Conservation (phyloP, 208 protist species). For the Acanthamoeba royreba region DNA sequence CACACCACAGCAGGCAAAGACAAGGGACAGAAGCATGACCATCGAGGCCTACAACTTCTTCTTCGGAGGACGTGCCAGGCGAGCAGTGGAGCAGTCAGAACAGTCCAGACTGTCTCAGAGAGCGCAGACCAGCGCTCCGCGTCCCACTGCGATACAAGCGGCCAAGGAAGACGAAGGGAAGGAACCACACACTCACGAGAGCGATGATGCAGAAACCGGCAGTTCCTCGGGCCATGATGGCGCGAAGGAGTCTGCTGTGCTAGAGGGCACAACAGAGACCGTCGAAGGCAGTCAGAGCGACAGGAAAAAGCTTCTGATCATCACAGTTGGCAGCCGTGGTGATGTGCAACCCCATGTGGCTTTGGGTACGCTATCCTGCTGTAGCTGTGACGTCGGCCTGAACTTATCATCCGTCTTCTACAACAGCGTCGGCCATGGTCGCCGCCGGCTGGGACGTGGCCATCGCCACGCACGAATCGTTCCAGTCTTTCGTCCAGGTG, state of each 20-base stretch:
- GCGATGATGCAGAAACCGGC: no score
- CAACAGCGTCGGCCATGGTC: background rate
- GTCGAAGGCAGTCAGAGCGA: background rate
- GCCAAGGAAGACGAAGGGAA: no score
- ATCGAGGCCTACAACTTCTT: no score
- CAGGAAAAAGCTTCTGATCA: slow-evolving; percentile 32
- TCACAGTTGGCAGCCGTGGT: slow-evolving; percentile 61
- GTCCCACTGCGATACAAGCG: background rate
- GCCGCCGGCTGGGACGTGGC: background rate
- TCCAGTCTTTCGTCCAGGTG: background rate
- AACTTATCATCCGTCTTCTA: background rate
- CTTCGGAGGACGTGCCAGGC: background rate
- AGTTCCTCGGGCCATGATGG: background rate
- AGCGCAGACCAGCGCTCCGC: background rate
- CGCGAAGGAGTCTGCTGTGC: no score
- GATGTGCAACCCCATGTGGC: slow-evolving; percentile 71
- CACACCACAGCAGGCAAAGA: no score
- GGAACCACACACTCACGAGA: no score
- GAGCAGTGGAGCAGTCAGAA: background rate
- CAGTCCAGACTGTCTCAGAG: background rate
- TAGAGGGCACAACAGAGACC: background rate
- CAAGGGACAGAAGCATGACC: no score
- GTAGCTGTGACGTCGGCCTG: background rate
- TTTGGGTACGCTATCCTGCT: background rate
- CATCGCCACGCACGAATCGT: background rate